phyloP scores from a whole-genome alignment of 768 basidiomycete genomes.

The Phaeolepiota aurea region DNA sequence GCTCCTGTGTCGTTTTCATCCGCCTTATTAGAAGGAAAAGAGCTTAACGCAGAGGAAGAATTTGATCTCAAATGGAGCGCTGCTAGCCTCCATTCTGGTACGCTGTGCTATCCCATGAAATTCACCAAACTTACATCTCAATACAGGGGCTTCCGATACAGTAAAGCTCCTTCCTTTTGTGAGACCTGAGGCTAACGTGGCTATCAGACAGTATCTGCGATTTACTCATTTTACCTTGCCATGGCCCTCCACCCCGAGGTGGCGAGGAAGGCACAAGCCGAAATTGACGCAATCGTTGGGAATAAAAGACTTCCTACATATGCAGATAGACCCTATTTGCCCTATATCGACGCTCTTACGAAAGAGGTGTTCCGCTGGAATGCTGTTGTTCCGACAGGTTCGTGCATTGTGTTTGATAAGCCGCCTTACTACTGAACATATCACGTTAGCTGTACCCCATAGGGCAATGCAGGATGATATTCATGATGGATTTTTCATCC shows the following conservation, averaged over 20 bases:
- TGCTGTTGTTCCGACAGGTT: conserved; percentile 35
- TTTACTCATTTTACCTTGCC: conserved; percentile 56
- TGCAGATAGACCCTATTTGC: conserved; percentile 46
- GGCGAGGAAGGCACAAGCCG: conserved; percentile 50
- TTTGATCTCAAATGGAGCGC: conserved; percentile 60
- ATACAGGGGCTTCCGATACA: conserved; percentile 49
- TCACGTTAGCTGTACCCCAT: conserved; percentile 38
- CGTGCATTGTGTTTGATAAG: conserved; percentile 5
- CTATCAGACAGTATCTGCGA: conserved; percentile 58
- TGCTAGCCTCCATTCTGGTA: conserved; percentile 47
- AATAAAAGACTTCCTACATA: conserved; percentile 52
- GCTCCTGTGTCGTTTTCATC: conserved; percentile 51
- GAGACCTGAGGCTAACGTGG: too few species aligned
- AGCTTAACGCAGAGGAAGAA: conserved; percentile 46
- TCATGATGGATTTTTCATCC: conserved; percentile 54
- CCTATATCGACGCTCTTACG: conserved; percentile 51
- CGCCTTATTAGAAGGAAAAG: conserved; percentile 42
- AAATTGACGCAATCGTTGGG: conserved; percentile 54
- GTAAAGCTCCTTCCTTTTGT: conserved; percentile 31
- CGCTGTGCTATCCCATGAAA: conserved; percentile 7
- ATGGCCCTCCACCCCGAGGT: conserved; percentile 49
- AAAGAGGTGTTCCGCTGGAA: conserved; percentile 54
- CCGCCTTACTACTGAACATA: conserved; percentile 6
- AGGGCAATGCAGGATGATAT: conserved; percentile 51
- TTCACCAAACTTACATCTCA: background rate